These are phyloP conservation scores for Colletotrichum magnum DNA, from an alignment of 2,329 filamentous ascomycete species.

Conservation along the genomic window DNA sequence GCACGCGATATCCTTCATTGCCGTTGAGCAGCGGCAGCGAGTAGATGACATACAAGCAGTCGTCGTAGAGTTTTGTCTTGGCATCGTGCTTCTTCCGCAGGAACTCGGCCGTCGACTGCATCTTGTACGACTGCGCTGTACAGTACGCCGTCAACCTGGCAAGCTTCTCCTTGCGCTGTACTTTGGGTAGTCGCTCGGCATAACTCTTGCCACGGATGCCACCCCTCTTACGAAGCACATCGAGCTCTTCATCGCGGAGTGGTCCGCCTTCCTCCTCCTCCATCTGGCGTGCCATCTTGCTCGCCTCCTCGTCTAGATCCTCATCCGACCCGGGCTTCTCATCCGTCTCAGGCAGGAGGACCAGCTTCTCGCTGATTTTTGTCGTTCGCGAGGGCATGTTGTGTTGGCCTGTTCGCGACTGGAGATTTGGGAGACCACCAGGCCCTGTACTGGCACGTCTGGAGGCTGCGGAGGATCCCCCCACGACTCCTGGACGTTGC, in stretches of 20 bases:
- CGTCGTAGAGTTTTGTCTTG: conserved; percentile 96
- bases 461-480: conserved; percentile 31
- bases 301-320: conserved; percentile 64
- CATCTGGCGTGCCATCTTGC: conserved; percentile 51
- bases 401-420: conserved; percentile 65
- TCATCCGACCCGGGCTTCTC: conserved; percentile 67
- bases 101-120: conserved; percentile 90
- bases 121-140: conserved; percentile 93
- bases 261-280: conserved; percentile 75
- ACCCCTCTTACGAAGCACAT: conserved; percentile 73
- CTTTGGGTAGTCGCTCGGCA: conserved; percentile 92
- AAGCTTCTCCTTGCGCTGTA: conserved; percentile 87
- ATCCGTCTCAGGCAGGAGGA: conserved; percentile 87
- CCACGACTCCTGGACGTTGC: conserved; percentile 62
- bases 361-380: conserved; percentile 97
- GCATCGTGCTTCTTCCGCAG: conserved; percentile 89
- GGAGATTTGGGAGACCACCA: conserved; percentile 49
- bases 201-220: conserved; percentile 85
- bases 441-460: conserved; percentile 32
- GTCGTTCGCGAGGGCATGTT: conserved; percentile 87
- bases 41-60: conserved; percentile 96
- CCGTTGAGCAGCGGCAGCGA: conserved; percentile 91
- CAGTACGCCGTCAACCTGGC: conserved; percentile 95
- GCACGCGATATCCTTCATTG: conserved; percentile 86
- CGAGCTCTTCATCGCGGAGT: conserved; percentile 76